Conservation (phyloP, 495 filamentous ascomycete species). For the Xylaria sp. region DNA sequence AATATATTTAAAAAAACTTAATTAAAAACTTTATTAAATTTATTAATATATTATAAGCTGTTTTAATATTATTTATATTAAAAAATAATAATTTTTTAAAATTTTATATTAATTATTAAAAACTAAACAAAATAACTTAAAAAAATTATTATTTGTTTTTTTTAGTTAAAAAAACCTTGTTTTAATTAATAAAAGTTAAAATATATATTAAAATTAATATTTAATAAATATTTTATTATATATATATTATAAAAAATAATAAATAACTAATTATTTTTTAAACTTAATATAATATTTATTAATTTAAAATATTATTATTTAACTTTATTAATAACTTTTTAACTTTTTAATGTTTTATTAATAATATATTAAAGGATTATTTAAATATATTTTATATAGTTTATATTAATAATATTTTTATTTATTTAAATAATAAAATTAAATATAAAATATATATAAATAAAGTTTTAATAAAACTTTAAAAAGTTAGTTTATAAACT, state of each 20-base stretch:
- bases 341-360: slow-evolving; percentile 19
- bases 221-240: slow-evolving; percentile 1
- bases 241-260: slow-evolving; percentile 8
- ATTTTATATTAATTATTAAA: too few species aligned
- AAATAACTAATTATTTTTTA: not conserved
- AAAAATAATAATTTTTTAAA: too few species aligned
- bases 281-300: too few species aligned
- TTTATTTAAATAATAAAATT: not conserved
- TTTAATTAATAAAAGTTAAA: slow-evolving; percentile 6
- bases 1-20: too few species aligned
- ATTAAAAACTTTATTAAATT: too few species aligned
- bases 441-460: slow-evolving; percentile 6
- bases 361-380: slow-evolving; percentile 6
- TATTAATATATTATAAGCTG: too few species aligned
- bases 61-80: too few species aligned
- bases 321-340: not conserved
- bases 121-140: too few species aligned
- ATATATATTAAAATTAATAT: slow-evolving; percentile 16
- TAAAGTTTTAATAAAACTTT: not conserved
- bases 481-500: not conserved
- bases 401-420: slow-evolving; percentile 21
- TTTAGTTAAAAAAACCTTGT: slow-evolving; percentile 13
- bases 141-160: too few species aligned
- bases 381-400: slow-evolving; percentile 8
- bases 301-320: slow-evolving; percentile 5